Conservation (phyloP, 768 basidiomycete species). For the Russula sp. region DNA sequence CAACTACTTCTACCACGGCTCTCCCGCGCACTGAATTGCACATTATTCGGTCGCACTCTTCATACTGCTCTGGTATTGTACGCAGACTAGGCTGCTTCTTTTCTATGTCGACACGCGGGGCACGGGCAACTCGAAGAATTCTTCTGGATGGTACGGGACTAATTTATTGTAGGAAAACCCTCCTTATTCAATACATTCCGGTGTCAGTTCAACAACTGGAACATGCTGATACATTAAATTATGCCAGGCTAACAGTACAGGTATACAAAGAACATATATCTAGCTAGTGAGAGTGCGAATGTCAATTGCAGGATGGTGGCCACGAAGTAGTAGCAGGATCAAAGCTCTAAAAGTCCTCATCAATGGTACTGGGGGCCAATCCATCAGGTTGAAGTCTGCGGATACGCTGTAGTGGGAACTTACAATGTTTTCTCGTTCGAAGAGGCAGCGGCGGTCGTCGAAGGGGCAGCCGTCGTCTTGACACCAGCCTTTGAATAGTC, state of each 20-base stretch:
- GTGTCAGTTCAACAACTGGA: background rate
- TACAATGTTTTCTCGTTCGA: constrained; percentile 34
- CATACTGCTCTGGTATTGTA: background rate
- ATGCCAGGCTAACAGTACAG: constrained; percentile 17
- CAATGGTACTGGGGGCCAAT: constrained; percentile 12
- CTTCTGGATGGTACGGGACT: too few species aligned
- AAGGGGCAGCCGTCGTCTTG: constrained; percentile 15
- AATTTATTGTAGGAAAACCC: too few species aligned
- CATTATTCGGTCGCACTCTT: background rate
- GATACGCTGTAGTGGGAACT: constrained; percentile 24
- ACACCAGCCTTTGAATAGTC: constrained; percentile 70
- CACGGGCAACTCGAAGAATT: too few species aligned
- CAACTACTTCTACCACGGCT: background rate
- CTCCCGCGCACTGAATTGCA: background rate
- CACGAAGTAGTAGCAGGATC: background rate
- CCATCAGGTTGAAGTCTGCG: background rate
- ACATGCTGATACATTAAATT: constrained; percentile 18
- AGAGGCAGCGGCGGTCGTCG: background rate
- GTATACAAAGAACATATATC: constrained; percentile 18
- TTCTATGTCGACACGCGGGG: background rate
- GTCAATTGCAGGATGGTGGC: background rate
- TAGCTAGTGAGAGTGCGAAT: background rate
- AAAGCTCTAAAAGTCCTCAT: constrained; percentile 14
- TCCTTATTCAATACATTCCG: background rate
- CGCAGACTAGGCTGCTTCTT: background rate